Evolutionary conservation across 768 basidiomycete species (phyloP), one percentile per base, ranked within the genome.

Genomic region (Mycena rosella): DNA sequence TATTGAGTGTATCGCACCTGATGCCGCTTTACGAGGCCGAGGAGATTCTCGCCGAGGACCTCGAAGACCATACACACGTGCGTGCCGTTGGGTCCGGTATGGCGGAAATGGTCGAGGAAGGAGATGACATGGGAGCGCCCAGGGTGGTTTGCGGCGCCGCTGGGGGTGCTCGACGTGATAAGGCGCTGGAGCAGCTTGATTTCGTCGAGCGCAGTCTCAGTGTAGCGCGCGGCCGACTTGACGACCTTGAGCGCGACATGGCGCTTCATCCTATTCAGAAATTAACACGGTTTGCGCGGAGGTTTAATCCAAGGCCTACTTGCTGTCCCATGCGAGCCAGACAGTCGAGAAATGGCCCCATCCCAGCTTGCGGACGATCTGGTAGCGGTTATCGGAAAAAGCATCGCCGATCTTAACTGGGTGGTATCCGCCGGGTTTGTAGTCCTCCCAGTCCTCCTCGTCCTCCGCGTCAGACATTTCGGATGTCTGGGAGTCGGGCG

Each of bases 11-110:
- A 9, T n/a, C 52, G 30, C 38, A 59, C 70, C 66, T 71, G 96
- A 82, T 99, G 96, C 14, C 97, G 89, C 81, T 98, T 98, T 87
- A 99, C 98, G 74, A 99, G 88, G 6, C 93, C 96, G 3, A 99
- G 88, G 3, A 99, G 84, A 77, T 97, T 98, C 81, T 99, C 97
- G 67, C 97, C 98, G 11, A 99, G 88, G 27, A 99, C 98, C 79
- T 99, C 98, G 75, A 98, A 98, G 17, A 98, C 96, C 98, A 99
- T 99, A 86, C 98, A 99, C 72, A 99, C 94, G 80, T 99, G 98
- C 18, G 88, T 91, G 40, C 98, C 98, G 78, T 99, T 98, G 13
- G 96, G 96, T 1, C 98, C 98, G 68, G 93, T 93, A 81, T 99
- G 98, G 29, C 91, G 88, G 79, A 99, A 99, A 78, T 99, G 96